Base-by-base conservation (phyloP, 2,329 filamentous ascomycete species). In the Fusarium staphyleae region DNA sequence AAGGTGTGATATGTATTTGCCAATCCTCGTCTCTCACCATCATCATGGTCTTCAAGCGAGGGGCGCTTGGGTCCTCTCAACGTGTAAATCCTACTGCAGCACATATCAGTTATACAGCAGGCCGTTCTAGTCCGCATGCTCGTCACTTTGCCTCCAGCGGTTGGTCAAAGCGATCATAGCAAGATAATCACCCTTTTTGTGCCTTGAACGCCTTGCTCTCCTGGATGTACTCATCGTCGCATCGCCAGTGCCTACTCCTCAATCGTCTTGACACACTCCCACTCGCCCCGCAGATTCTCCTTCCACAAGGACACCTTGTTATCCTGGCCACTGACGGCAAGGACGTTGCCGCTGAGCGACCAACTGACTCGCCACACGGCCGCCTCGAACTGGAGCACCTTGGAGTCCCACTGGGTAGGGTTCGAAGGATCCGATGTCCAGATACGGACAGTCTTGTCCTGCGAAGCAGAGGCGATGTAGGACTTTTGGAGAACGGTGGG, bases 241-340 rank as follows among this genome's bases (percentile, higher is more conserved):
- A 89, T 34, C 33, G 32, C 30, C 44, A 11, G 28, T 12, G 7
- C 60, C 69, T 81, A 96, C 78, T 96, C 91, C 74, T 96, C 93
- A 72, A 99, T 93, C 54, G 91, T 92, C 84, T 96, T 97, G 63
- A 98, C 91, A 69, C 90, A 91, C 77, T 98, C 93, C 95, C 95
- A 99, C 71, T 96, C 91, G 48, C 95, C 95, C 72, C 89, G 90
- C 66, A 99, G 79, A 73, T 96, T 96, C 83, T 99, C 95, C 83
- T 98, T 99, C 93, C 93, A 99, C 74, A 99, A 76, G 47, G 89
- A 96, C 49, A 99, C 93, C 78, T 96, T 93, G 81, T 99, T 99
- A 77, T 99, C 93, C 19, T 89, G 91, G 32, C 91, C 91, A 71
- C 90, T 95, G 58, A 97, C 91, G 9, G 95, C 95, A 67, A 99